Evolutionary conservation across 805 yeast genomes (phyloP).

Genomic region (Suhomyces xylopsoci): DNA sequence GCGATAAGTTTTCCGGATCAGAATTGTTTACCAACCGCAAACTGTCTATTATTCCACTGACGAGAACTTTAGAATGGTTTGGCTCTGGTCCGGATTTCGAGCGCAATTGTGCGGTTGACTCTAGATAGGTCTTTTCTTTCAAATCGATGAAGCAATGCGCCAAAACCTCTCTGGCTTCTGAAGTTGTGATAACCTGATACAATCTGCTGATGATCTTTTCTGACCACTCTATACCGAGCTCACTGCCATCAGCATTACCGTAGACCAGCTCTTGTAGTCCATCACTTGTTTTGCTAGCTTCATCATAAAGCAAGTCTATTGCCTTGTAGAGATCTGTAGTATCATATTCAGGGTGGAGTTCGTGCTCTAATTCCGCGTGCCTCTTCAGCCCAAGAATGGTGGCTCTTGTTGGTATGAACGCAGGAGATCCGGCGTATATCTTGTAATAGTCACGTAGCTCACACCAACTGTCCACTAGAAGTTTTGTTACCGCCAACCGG

Average conservation of each 20-base stretch:
- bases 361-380: constrained; percentile 48
- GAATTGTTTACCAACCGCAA: constrained; percentile 20
- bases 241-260: constrained; percentile 13
- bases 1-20: constrained; percentile 12
- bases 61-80: constrained; percentile 28
- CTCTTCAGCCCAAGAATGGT: constrained; percentile 46
- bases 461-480: constrained; percentile 65
- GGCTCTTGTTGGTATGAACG: constrained; percentile 28
- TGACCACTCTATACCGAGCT: constrained; percentile 34
- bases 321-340: constrained; percentile 6
- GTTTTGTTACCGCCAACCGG: constrained; percentile 56
- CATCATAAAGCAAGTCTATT: constrained; percentile 6
- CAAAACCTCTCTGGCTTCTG: constrained; percentile 61
- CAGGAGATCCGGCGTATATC: constrained; percentile 44
- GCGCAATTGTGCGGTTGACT: constrained; percentile 1
- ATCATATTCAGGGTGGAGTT: constrained; percentile 40
- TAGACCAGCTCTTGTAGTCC: neutral
- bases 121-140: constrained; percentile 13
- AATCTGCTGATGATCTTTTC: constrained; percentile 41
- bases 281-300: neutral
- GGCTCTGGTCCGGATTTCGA: neutral
- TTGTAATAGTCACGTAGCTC: constrained; percentile 57
- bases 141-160: constrained; percentile 52
- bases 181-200: constrained; percentile 38
- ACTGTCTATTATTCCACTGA: constrained; percentile 67